Base-by-base conservation (phyloP, 805 yeast genomes). In the Spathaspora boniae region DNA sequence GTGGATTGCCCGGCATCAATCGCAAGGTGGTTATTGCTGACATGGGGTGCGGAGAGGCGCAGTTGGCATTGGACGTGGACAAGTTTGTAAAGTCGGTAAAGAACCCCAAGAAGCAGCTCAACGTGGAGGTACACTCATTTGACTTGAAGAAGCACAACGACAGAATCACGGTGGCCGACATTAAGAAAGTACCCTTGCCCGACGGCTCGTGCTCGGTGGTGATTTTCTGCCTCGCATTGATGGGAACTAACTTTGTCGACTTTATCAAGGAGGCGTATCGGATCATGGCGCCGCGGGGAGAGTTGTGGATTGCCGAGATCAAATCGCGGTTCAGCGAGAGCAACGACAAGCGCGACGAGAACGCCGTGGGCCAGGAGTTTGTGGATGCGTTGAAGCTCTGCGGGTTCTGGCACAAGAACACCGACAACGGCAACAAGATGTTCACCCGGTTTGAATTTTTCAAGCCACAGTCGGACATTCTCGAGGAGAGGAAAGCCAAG, bases 1-100 rank as follows among this genome's bases (percentile, higher is more conserved):
- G 98, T 45, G 98, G 97, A 2, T 70, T 89, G 37, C 96, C 96
- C 1, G 94, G 93, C 14, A 54, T 78, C 25, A 61, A 60, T 32
- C 78, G 77, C 37, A 72, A 73, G 40, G 79, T 91, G 24, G 87
- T 84, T 3, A 74, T 93, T 40, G 97, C 98, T 0, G 98, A 93
- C 63, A 91, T 93, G 98, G 99, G 98, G 8, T 93, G 98, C 59
- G 99, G 98, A 37, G 98, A 93, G 60, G 98, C 98, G 0, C 84
- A 85, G 49, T 71, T 93, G 31, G 80, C 96, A 1, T 59, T 69
- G 26, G 85, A 87, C 47, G 72, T 86, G 33, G 67, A 67, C 33
- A 68, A 72, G 7, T 74, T 74, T 47, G 62, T 74, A 41, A 62
- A 62, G 33, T 22, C 18, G 14, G 56, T 53, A 18, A 51, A 46